These are phyloP conservation scores for Vitis vinifera DNA, from an alignment of 164 flowering plant species.

Conservation along the genomic window DNA sequence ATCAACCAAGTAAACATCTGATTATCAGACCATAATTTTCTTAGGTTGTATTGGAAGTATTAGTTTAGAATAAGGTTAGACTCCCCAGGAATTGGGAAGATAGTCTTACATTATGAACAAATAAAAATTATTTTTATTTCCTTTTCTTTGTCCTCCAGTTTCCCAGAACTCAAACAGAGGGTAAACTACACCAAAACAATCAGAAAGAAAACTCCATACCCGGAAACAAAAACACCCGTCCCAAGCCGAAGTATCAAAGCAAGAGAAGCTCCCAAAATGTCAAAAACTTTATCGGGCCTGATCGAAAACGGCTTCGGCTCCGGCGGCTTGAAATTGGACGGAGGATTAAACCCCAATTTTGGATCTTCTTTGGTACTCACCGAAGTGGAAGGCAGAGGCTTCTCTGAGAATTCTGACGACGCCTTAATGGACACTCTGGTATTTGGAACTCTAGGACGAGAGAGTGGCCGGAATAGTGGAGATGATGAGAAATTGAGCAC, in stretches of 20 bases:
- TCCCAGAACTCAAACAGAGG: not conserved
- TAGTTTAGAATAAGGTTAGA: not conserved
- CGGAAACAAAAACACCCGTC: slow-evolving; percentile 75
- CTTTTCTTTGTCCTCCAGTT: not conserved
- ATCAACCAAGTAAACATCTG: not conserved
- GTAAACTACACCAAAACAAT: not conserved
- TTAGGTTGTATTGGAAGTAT: too few relatives aligned
- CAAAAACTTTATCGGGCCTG: slow-evolving; percentile 65
- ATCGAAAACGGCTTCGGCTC: slow-evolving; percentile 68
- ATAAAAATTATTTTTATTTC: not conserved
- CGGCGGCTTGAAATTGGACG: slow-evolving; percentile 82
- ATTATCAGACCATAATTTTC: not conserved
- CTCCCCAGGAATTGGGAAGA: too few relatives aligned
- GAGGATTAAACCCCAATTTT: slow-evolving; percentile 42
- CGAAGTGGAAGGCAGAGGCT: slow-evolving; percentile 22
- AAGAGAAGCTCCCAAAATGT: slow-evolving; percentile 70
- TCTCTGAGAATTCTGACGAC: slow-evolving; percentile 32
- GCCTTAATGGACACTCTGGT: slow-evolving; percentile 21
- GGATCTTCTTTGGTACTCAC: slow-evolving; percentile 22
- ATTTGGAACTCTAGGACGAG: slow-evolving; percentile 1
- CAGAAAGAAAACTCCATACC: slow-evolving; percentile 36
- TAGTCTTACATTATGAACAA: too few relatives aligned
- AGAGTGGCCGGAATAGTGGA: slow-evolving; percentile 31
- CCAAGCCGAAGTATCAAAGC: slow-evolving; percentile 70
- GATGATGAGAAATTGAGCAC: slow-evolving; percentile 37